Evolutionary conservation across 345 rosid genomes (phyloP).

Genomic region (Brassica cretica): DNA sequence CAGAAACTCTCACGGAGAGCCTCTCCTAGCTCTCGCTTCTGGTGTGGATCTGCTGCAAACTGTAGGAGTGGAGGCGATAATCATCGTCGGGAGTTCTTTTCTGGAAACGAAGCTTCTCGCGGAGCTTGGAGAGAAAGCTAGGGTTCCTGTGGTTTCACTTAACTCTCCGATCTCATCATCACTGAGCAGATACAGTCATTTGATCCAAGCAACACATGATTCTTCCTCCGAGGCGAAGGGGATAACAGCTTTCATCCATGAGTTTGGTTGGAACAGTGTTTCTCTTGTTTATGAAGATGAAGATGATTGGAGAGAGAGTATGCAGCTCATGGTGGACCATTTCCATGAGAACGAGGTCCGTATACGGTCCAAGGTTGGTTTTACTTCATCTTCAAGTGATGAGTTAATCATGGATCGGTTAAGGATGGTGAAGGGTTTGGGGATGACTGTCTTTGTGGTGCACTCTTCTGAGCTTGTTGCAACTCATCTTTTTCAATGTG

Average conservation of each 20-base stretch:
- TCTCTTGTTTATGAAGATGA: constrained; percentile 35
- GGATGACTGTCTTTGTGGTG: constrained; percentile 23
- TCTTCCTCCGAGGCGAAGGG: constrained; percentile 32
- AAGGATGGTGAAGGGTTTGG: constrained; percentile 9
- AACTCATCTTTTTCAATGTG: constrained; percentile 27
- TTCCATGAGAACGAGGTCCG: constrained; percentile 12
- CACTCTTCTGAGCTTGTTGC: constrained; percentile 31
- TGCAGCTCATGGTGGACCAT: constrained; percentile 8
- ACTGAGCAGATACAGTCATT: constrained; percentile 21
- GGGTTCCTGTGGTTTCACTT: constrained; percentile 39
- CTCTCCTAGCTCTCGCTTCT: constrained; percentile 33
- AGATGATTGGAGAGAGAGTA: constrained; percentile 32
- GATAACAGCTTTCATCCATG: constrained; percentile 20
- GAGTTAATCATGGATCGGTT: constrained; percentile 17
- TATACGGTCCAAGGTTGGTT: constrained; percentile 6
- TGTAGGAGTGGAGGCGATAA: constrained; percentile 13
- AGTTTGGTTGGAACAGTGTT: constrained; percentile 38
- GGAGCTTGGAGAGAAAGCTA: constrained; percentile 37
- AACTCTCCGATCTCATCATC: constrained; percentile 2
- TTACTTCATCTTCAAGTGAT: constrained; percentile 26
- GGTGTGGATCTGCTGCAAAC: constrained; percentile 26
- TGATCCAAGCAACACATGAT: constrained; percentile 35
- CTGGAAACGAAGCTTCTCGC: constrained; percentile 31
- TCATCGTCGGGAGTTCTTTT: constrained; percentile 26
- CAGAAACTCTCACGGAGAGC: constrained; percentile 36